Evolutionary conservation across 805 yeast species (phyloP).

Genomic region (Hanseniaspora clermontiae): DNA sequence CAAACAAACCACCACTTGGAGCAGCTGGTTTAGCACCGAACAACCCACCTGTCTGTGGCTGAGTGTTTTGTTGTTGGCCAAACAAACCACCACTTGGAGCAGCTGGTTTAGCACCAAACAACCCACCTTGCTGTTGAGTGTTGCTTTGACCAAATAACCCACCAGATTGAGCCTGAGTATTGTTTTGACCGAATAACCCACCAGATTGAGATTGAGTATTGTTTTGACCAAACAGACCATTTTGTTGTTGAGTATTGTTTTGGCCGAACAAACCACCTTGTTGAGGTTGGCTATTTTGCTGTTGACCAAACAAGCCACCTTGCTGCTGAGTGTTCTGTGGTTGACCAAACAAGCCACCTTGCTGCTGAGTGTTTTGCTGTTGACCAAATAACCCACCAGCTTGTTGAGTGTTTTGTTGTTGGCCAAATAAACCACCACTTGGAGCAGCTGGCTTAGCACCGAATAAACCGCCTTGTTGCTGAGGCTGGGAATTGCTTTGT

Average conservation of each 20-base stretch:
- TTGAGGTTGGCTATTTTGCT: conserved; percentile 17
- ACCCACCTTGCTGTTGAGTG: conserved; percentile 22
- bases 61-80: conserved; percentile 23
- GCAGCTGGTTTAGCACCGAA: conserved; percentile 30
- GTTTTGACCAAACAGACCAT: conserved; percentile 18
- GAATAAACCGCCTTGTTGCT: conserved; percentile 19
- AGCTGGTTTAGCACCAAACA: conserved; percentile 22
- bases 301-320: conserved; percentile 35
- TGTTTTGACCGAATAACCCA: conserved; percentile 21
- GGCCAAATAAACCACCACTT: conserved; percentile 25
- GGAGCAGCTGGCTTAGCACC: conserved; percentile 21
- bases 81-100: conserved; percentile 27
- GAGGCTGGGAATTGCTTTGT: conserved; percentile 16
- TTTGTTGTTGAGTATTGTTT: conserved; percentile 17
- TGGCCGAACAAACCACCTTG: conserved; percentile 22
- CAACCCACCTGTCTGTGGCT: conserved; percentile 26
- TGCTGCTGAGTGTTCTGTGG: conserved; percentile 19
- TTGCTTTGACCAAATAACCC: conserved; percentile 18
- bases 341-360: conserved; percentile 29
- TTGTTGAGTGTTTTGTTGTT: conserved; percentile 14
- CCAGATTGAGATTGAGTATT: conserved; percentile 9
- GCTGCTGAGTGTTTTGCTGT: conserved; percentile 19
- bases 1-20: conserved; percentile 19
- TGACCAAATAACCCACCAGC: conserved; percentile 36
- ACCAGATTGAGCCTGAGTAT: conserved; percentile 9